Percentiles rank a stretch among this genome's conserved stretches.
Evolutionary conservation across 345 rosid species (phyloP).

Genomic region (Populus pruinosa): DNA sequence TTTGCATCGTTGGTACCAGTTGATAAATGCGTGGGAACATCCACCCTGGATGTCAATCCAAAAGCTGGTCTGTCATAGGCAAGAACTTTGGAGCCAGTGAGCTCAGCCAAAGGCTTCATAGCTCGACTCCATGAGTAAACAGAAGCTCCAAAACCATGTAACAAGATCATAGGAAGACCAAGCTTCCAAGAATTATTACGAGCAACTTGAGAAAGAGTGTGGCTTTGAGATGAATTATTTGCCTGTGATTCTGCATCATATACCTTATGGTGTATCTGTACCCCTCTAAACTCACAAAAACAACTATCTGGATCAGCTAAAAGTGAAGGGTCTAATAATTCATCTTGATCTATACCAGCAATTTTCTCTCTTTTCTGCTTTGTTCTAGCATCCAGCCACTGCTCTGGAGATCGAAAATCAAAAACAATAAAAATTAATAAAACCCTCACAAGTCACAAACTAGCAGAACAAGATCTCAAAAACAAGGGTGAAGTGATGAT

Average conservation of each 20-base stretch:
- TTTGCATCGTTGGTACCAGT: conserved; percentile 27
- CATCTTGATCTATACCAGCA: conserved; percentile 73
- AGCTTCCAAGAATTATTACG: conserved; percentile 11
- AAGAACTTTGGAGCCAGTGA: conserved; percentile 61
- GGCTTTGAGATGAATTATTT: conserved; percentile 21
- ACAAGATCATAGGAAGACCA: conserved; percentile 59
- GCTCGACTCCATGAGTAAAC: conserved; percentile 76
- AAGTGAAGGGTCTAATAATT: conserved; percentile 50
- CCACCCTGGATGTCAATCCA: conserved; percentile 75
- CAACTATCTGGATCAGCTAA: conserved; percentile 85
- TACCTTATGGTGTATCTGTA: conserved; percentile 72
- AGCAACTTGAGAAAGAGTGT: conserved; percentile 6
- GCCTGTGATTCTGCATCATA: conserved; percentile 35
- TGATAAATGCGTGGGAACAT: conserved; percentile 20
- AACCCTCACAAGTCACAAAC: neutral
- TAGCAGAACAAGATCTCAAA: neutral
- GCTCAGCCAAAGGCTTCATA: conserved; percentile 63
- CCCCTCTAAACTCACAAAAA: conserved; percentile 84
- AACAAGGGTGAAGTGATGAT: neutral
- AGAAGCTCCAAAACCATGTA: conserved; percentile 96
- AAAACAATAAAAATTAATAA: neutral
- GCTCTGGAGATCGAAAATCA: conserved; percentile 27
- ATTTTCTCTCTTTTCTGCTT: conserved; percentile 38
- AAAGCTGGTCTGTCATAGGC: conserved; percentile 94
- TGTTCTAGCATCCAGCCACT: conserved; percentile 33